Evolutionary conservation across 2,329 filamentous ascomycete genomes (phyloP).

Genomic region (Sphaceloma murrayae): DNA sequence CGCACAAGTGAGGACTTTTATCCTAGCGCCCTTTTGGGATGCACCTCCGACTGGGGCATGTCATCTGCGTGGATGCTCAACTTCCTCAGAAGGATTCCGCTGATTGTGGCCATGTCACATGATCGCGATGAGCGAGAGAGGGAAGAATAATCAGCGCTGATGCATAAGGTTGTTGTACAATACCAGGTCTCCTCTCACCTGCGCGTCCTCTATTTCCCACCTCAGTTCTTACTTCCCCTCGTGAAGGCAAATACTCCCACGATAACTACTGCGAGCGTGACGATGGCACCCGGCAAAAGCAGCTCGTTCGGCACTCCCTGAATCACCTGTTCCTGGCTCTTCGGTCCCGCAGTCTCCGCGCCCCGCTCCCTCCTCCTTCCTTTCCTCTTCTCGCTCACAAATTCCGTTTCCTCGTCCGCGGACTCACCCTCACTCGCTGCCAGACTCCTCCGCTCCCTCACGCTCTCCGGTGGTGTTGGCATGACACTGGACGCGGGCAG

Average conservation of each 20-base stretch:
- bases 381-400: constrained; percentile 35
- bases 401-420: constrained; percentile 36
- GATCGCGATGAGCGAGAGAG: too few relatives aligned
- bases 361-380: constrained; percentile 22
- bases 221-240: constrained; percentile 14
- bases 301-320: constrained; percentile 89
- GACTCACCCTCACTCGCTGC: constrained; percentile 46
- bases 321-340: constrained; percentile 67
- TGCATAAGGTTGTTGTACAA: too few relatives aligned
- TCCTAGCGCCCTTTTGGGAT: too few relatives aligned
- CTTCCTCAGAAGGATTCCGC: neutral
- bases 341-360: constrained; percentile 24
- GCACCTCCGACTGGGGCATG: too few relatives aligned
- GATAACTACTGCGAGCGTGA: constrained; percentile 89
- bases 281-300: constrained; percentile 84
- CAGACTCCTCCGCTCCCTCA: constrained; percentile 40
- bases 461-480: constrained; percentile 45
- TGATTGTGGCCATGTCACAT: too few relatives aligned
- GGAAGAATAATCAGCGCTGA: too few relatives aligned
- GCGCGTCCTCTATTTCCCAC: neutral
- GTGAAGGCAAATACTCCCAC: constrained; percentile 81
- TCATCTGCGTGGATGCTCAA: too few relatives aligned
- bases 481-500: constrained; percentile 43
- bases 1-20: too few relatives aligned
- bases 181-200: too few relatives aligned